A percentile compares a stretch with the other conserved stretches of the same genome.
Evolutionary conservation across 495 filamentous ascomycete genomes (phyloP).

Genomic region (Beverwykella pulmonaria): DNA sequence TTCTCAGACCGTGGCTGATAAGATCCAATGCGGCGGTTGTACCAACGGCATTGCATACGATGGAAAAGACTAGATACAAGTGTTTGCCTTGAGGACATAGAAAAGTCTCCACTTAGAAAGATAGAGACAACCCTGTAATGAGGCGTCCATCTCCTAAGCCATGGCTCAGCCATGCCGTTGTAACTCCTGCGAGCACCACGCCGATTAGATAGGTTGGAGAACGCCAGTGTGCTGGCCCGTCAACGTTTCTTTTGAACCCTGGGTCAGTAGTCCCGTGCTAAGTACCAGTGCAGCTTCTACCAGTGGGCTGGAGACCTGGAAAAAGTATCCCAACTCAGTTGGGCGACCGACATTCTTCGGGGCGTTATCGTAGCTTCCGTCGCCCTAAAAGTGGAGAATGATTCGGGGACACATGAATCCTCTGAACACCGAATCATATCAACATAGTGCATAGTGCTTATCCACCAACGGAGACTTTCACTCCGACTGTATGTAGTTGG

Average conservation of each 20-base stretch:
- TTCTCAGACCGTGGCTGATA: no score
- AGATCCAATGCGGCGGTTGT: neutral
- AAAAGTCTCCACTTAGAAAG: neutral
- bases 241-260: neutral
- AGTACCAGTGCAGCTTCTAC: neutral
- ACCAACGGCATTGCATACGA: neutral
- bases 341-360: neutral
- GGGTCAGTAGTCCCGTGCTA: neutral
- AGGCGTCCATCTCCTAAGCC: no score
- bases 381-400: neutral
- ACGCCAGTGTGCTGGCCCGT: neutral
- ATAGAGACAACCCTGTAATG: no score
- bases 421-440: neutral
- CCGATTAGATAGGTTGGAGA: neutral
- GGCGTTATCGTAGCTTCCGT: neutral
- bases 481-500: conserved; percentile 4
- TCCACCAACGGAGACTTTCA: conserved; percentile 22
- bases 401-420: neutral
- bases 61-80: neutral
- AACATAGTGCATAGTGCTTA: conserved; percentile 29
- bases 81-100: neutral
- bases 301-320: neutral
- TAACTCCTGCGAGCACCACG: neutral
- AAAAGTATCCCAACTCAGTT: neutral
- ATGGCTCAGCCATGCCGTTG: no score